Base-by-base conservation (phyloP, 2,329 filamentous ascomycete genomes). In the Alternaria sp. region DNA sequence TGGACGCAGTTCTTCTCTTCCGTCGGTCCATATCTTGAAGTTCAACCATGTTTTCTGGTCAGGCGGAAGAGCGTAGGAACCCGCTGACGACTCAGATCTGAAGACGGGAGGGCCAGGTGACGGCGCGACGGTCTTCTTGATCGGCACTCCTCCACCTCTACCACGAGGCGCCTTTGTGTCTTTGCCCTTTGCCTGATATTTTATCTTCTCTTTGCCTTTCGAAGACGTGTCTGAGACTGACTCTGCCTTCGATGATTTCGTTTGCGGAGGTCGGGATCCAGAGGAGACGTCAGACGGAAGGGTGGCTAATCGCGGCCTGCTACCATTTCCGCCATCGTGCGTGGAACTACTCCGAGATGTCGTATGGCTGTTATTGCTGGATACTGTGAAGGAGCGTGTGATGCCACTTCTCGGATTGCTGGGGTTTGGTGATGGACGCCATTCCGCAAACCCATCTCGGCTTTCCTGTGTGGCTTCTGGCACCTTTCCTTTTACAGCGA, bases 111-210 rank as follows among this genome's bases (percentile, higher is more conserved):
- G 65, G 40, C 50, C 57, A 10, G 68, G 61, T 13, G 72, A 65
- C 3, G 65, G 45, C 13, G 65, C 54, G 13, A 67, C 63, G 8
- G 68, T 57, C 40, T 63, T 72, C 63, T 80, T 81, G 9, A 73
- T 57, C 3, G 80, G 80, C 1, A 81, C 79, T 5, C 79, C 80
- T 17, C 78, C 79, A 11, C 80, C 77, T 56, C 79, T 71, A 21
- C 79, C 80, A 49, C 79, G 68, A 13, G 79, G 79, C 25, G 77
- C 77, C 46, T 74, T 73, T 6, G 78, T 79, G 43, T 76, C 75
- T 62, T 81, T 81, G n/a, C 77, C 78, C 21, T 80, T 77, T 12
- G 73, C 68, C 12, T 75, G 67, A 32, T 76, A 80, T 44, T 68
- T 77, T n/a, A 70, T 64, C 53, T 74, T 77, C 7, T 80, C 77